phyloP scores from a whole-genome alignment of 208 protist species.

The Wallacemonas sp. region DNA sequence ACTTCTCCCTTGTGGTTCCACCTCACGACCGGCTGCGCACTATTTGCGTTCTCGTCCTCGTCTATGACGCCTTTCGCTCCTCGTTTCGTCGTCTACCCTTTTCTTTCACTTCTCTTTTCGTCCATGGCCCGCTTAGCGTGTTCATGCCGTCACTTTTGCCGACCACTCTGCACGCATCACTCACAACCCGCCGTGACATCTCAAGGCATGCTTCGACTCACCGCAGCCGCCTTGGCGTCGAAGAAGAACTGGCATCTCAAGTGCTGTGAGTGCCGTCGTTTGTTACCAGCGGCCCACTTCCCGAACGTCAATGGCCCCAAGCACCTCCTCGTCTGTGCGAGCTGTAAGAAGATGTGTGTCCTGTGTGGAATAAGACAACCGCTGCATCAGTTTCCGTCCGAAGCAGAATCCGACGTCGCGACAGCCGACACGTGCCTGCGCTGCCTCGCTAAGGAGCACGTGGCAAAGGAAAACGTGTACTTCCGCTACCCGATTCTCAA shows the following conservation, averaged over 20 bases:
- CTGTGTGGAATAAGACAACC: constrained; percentile 61
- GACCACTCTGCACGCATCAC: too few species aligned
- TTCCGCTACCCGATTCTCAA: constrained; percentile 88
- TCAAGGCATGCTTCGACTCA: constrained; percentile 18
- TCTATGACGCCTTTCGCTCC: too few species aligned
- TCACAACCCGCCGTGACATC: too few species aligned
- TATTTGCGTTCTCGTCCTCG: too few species aligned
- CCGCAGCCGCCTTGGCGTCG: constrained; percentile 26
- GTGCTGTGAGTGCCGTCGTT: constrained; percentile 55
- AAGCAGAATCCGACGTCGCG: background rate
- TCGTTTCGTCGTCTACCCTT: constrained; percentile 4
- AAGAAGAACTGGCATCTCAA: constrained; percentile 68
- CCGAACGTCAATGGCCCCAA: constrained; percentile 34
- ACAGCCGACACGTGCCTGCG: constrained; percentile 46
- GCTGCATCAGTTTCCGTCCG: constrained; percentile 44
- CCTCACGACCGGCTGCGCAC: too few species aligned
- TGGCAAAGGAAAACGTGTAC: constrained; percentile 84
- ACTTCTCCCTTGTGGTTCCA: too few species aligned
- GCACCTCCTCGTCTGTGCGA: constrained; percentile 59
- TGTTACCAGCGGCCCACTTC: constrained; percentile 77
- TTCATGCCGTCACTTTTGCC: too few species aligned
- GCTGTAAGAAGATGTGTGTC: constrained; percentile 76
- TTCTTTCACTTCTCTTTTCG: constrained; percentile 9
- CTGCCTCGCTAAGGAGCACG: constrained; percentile 71
- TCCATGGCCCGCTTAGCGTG: too few species aligned